Evolutionary conservation across 768 basidiomycete genomes (phyloP).

Genomic region (Calvatia gigantea): DNA sequence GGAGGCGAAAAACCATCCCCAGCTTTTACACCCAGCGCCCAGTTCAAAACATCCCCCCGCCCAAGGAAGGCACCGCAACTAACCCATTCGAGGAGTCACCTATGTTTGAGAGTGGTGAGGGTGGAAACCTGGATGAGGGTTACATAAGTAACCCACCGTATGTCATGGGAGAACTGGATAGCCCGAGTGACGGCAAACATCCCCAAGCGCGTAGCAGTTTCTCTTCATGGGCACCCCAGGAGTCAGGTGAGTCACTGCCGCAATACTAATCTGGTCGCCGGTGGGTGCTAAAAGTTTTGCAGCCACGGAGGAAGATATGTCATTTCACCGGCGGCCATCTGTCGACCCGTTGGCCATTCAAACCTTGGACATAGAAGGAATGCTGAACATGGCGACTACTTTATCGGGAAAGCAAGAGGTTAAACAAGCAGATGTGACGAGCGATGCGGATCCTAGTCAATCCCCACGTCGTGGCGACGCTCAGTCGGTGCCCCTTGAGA

Average conservation of each 20-base stretch:
- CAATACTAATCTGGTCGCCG: neutral
- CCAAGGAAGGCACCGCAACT: neutral
- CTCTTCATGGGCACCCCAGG: conserved; percentile 3
- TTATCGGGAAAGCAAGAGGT: conserved; percentile 27
- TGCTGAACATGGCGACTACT: conserved; percentile 49
- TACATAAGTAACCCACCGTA: conserved; percentile 2
- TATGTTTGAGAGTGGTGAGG: neutral
- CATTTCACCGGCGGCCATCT: conserved; percentile 6
- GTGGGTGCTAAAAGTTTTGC: neutral
- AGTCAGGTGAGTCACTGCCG: neutral
- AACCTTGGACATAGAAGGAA: conserved; percentile 48
- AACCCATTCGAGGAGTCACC: conserved; percentile 2
- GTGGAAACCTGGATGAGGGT: neutral
- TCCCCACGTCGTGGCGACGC: neutral
- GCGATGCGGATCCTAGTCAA: neutral
- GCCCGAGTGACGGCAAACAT: neutral
- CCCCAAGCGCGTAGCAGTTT: neutral
- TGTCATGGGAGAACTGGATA: conserved; percentile 2
- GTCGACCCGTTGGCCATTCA: conserved; percentile 24
- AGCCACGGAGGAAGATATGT: neutral
- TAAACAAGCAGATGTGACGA: conserved; percentile 16
- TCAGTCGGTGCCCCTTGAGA: neutral
- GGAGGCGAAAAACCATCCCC: conserved; percentile 12
- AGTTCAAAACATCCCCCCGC: neutral
- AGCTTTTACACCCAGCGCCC: neutral